Conservation (phyloP, 257 asterid species). For the Prunella vulgaris region DNA sequence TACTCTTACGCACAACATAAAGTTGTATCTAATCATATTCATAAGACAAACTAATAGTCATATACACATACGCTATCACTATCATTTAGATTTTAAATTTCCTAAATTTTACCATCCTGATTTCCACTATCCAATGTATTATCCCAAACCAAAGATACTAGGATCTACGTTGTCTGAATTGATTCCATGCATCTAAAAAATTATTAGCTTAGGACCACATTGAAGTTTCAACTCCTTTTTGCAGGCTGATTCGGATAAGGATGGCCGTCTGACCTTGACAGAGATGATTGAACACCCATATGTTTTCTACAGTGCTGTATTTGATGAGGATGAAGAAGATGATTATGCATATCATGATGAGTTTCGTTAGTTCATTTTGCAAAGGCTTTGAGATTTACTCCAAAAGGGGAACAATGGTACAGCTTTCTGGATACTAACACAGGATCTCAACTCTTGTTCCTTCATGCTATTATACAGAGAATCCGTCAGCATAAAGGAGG, state of each 20-base stretch:
- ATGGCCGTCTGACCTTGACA: conserved; percentile 65
- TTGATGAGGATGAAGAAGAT: conserved; percentile 70
- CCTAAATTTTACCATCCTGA: no score
- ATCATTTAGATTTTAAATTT: no score
- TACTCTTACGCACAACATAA: no score
- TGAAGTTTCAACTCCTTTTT: conserved; percentile 14
- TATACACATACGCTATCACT: no score
- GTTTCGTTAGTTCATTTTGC: conserved; percentile 47
- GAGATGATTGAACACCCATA: conserved; percentile 93
- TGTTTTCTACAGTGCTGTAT: conserved; percentile 85
- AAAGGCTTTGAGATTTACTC: conserved; percentile 8
- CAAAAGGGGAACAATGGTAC: neutral
- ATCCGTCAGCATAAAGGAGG: neutral
- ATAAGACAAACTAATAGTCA: no score
- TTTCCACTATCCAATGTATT: no score
- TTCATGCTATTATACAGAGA: conserved; percentile 8
- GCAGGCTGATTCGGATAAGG: conserved; percentile 93
- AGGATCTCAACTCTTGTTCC: conserved; percentile 3
- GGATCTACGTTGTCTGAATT: neutral
- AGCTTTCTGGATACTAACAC: conserved; percentile 12
- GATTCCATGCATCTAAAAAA: neutral
- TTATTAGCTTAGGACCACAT: neutral
- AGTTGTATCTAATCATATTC: no score
- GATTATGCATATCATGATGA: conserved; percentile 74
- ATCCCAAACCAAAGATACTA: no score